Base-by-base conservation (phyloP, 2,329 filamentous ascomycete species). In the Teratosphaeria epicoccoides region DNA sequence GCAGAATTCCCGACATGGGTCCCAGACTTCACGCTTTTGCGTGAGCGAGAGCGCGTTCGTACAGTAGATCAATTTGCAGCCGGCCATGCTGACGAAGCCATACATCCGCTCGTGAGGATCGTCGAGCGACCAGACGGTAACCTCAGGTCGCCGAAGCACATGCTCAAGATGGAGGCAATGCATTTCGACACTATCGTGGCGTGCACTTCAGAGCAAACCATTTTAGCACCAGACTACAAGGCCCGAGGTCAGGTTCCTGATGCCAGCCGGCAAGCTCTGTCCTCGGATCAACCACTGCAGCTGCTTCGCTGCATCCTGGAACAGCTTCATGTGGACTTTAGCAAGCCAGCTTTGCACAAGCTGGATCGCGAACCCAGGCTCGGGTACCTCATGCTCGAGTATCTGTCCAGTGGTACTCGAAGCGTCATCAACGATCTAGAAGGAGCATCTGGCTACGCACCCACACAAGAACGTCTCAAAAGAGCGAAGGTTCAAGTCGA, bases 321-420 rank as follows among this genome's bases (percentile, higher is more conserved):
- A 24, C 43, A 26, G 5, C 40, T 61, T 11, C 49, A 57, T 17
- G 52, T 56, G 23, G 50, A 57, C 29, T 56, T 53, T 49, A 23
- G 26, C 24, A 17, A n/a, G 3, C 17, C 20, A n/a, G 11, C 43
- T 28, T 12, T 12, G 14, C 17, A 25, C 20, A 45, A 49, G 3
- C 52, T 61, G 14, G 55, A 56, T 28, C 24, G 49, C 14, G 46
- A 51, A 9, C 52, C 55, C 2, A 23, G 52, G 12, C 44, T 60
- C 12, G 54, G 55, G 2, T 54, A 54, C 11, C 50, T 60, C 6
- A 54, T 61, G 50, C 52, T 61, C n/a, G 57, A 60, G 24, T 60
- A 60, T 43, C 37, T 60, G 14, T 56, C 59, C 24, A 50, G 52
- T 20, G 55, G 53, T 4, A 52, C 47, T 17, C 50, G 56, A 14